Percentiles rank a stretch among this genome's conserved stretches.
Conservation (phyloP, 768 basidiomycete species). For the Leccinum broughii region DNA sequence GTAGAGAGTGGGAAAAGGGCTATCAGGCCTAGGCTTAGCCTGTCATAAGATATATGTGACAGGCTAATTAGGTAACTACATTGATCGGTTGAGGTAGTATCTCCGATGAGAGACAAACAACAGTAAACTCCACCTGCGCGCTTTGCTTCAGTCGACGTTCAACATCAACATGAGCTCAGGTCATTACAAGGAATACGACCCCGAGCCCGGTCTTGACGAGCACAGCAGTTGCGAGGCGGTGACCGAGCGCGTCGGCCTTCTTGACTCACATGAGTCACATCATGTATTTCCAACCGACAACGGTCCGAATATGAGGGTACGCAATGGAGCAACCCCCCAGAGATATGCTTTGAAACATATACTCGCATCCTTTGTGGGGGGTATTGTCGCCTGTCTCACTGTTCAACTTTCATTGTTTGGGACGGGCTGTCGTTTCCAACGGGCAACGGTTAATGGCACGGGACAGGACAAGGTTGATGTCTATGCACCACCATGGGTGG, state of each 20-base stretch:
- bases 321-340: slow-evolving; percentile 19
- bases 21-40: no score
- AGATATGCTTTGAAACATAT: slow-evolving; percentile 36
- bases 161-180: slow-evolving; percentile 7
- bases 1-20: no score
- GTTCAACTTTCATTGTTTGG: slow-evolving; percentile 45
- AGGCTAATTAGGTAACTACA: no score
- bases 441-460: not conserved
- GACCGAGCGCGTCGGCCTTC: slow-evolving; percentile 39
- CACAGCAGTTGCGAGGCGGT: slow-evolving; percentile 1
- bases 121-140: no score
- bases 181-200: slow-evolving; percentile 30
- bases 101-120: no score
- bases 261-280: slow-evolving; percentile 26
- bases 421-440: slow-evolving; percentile 34
- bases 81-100: no score
- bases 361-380: slow-evolving; percentile 52
- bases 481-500: slow-evolving; percentile 66
- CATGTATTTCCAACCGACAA: slow-evolving; percentile 10
- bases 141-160: no score
- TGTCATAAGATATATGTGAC: no score
- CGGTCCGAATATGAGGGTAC: slow-evolving; percentile 2
- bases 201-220: slow-evolving; percentile 41
- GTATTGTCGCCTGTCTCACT: slow-evolving; percentile 49
- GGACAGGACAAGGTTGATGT: slow-evolving; percentile 26